Conservation (phyloP, 768 basidiomycete genomes). For the Dacryopinax spathularia region DNA sequence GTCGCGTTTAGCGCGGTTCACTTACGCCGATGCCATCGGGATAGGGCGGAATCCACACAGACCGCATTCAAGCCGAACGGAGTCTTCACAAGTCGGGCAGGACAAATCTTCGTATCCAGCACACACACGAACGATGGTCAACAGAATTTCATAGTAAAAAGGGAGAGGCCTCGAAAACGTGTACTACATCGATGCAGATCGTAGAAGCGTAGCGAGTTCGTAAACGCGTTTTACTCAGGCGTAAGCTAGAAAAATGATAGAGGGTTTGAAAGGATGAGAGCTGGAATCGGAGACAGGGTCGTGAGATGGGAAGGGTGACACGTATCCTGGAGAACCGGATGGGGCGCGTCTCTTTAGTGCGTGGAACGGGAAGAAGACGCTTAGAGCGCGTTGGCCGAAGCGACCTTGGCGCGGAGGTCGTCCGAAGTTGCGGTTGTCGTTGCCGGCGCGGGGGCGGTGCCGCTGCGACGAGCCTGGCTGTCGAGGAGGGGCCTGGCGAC, state of each 20-base stretch:
- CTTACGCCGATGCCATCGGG: too few relatives aligned
- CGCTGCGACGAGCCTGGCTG: constrained; percentile 34
- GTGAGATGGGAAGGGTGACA: background rate
- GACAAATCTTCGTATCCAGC: background rate
- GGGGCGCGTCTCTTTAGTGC: background rate
- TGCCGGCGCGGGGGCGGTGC: constrained; percentile 23
- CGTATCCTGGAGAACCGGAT: constrained; percentile 9
- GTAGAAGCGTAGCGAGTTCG: background rate
- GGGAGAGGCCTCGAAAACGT: background rate
- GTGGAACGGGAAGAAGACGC: background rate
- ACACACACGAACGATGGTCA: background rate
- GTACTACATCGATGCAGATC: background rate
- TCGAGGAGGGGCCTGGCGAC: constrained; percentile 68
- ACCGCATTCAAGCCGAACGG: too few relatives aligned
- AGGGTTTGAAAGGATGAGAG: background rate
- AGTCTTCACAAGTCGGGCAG: too few relatives aligned
- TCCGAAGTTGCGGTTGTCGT: constrained; percentile 33
- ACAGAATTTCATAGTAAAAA: background rate
- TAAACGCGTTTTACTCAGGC: constrained; percentile 5
- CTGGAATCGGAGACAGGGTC: too few relatives aligned
- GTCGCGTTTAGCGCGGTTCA: too few relatives aligned
- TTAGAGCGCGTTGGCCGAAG: background rate
- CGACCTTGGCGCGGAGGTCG: constrained; percentile 30
- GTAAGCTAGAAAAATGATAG: background rate
- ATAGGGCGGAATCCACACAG: too few relatives aligned